phyloP scores from a whole-genome alignment of 2,329 filamentous ascomycete genomes.

The Colletotrichum lentis region DNA sequence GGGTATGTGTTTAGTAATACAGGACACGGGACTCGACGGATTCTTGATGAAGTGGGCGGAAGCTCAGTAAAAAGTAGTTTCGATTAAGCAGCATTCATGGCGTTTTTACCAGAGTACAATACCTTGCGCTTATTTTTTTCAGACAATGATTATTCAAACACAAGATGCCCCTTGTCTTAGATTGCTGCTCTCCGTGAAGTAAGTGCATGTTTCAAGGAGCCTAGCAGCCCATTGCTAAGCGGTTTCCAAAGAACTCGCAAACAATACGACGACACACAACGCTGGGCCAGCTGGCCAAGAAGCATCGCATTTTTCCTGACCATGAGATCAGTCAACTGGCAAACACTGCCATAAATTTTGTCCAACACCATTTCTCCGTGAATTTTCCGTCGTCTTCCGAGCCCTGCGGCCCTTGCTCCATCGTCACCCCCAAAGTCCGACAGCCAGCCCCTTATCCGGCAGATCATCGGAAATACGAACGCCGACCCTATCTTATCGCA shows the following conservation, averaged over 20 bases:
- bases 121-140: constrained; percentile 20
- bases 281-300: no score
- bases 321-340: no score
- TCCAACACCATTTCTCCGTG: neutral
- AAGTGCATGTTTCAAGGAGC: neutral
- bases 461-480: constrained; percentile 28
- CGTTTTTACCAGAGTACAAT: constrained; percentile 36
- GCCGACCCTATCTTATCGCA: constrained; percentile 34
- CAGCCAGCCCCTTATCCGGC: neutral
- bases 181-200: neutral
- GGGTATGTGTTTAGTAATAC: constrained; percentile 34
- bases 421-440: neutral
- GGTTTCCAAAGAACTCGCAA: no score
- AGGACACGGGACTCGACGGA: constrained; percentile 25
- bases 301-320: neutral
- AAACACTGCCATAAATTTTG: no score
- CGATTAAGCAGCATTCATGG: constrained; percentile 36
- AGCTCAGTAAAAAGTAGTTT: constrained; percentile 36
- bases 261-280: neutral
- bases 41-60: constrained; percentile 29
- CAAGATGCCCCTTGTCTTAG: no score
- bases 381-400: neutral
- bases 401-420: neutral
- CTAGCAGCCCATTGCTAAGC: neutral
- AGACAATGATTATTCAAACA: constrained; percentile 19